Evolutionary conservation across 129 eudicot genomes (phyloP), one percentile per base, ranked within the genome.

Genomic region (Artemisia annua): DNA sequence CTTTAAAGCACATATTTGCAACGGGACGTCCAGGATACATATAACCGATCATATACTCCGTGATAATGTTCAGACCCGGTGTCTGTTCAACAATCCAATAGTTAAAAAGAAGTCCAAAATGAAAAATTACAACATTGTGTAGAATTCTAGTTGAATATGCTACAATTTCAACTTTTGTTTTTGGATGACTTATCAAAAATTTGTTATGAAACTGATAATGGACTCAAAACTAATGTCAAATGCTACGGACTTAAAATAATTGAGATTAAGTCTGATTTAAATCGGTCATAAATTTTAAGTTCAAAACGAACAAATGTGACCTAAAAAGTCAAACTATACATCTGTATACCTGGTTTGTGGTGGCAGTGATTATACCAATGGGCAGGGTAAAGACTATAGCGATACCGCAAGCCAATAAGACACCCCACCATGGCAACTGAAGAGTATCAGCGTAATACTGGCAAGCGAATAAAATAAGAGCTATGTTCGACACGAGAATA

Each of bases 341-440:
- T 20, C 1, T 20, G 24, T 18, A 60, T 60, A 90, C 96, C 96
- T 90, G 96, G 58, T 90, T 90, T 56, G 96, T 90, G 55, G 96
- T 90, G 57, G 96, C 96, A 44, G 53, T 2, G 50, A 90, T 85
- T 71, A 83, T 79, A 20, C 96, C 89, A 48, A 90, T 77, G 11
- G 96, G 96, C 20, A 90, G 85, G 22, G 96, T 90, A 66, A 87
- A 85, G 16, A 54, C 4, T 22, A 83, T 44, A 30, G 94, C 84
- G 1, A 87, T 52, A 10, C 43, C 85, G 49, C 86, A 83, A 48
- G 96, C 90, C 30, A 90, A 74, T 46, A 87, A 35, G 52, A 85
- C 88, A 22, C 88, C 93, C 93, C 91, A 90, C 87, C 87, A 87
- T 39, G 86, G 90, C 78, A 90, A 70, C 64, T 90, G 96, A 32